These are phyloP conservation scores for Phyllosticta ampelicida DNA, from an alignment of 2,329 filamentous ascomycete genomes.

Conservation along the genomic window DNA sequence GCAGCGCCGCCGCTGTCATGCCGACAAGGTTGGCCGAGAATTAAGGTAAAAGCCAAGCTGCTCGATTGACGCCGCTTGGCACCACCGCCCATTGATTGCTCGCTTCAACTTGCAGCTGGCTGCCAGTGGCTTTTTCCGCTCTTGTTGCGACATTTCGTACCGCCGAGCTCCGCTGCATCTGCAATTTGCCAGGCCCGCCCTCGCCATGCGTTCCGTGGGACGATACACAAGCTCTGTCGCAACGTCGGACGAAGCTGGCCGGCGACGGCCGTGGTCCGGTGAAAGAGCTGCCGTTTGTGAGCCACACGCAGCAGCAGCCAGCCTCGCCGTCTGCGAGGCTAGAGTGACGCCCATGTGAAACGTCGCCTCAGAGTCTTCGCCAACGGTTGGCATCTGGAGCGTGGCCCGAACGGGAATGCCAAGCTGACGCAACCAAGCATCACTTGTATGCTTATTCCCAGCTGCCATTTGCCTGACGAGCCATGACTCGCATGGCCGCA, in stretches of 20 bases:
- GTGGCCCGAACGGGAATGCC: not conserved
- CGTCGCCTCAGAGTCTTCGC: no score
- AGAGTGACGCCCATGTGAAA: no score
- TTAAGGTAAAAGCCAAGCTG: constrained; percentile 10
- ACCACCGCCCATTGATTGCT: not conserved
- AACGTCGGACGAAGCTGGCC: constrained; percentile 1
- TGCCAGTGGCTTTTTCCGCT: constrained; percentile 1
- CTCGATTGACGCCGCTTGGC: not conserved
- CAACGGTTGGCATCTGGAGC: not conserved
- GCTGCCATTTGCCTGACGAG: not conserved
- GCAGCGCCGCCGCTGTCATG: constrained; percentile 4
- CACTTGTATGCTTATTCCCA: not conserved
- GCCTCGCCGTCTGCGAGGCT: no score
- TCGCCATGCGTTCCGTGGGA: not conserved
- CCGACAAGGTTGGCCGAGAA: constrained; percentile 8
- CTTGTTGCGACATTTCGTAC: constrained; percentile 1
- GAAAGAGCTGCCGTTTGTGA: no score
- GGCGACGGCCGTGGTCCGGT: no score
- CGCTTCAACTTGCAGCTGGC: no score
- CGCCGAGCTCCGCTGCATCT: not conserved
- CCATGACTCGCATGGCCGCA: not conserved
- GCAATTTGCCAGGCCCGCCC: constrained; percentile 2
- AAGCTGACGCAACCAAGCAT: not conserved
- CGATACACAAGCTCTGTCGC: constrained; percentile 9
- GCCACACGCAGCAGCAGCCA: no score